Evolutionary conservation across 306 rosid genomes (phyloP), one percentile per base, ranked within the genome.

Genomic region (Castanopsis chinensis): DNA sequence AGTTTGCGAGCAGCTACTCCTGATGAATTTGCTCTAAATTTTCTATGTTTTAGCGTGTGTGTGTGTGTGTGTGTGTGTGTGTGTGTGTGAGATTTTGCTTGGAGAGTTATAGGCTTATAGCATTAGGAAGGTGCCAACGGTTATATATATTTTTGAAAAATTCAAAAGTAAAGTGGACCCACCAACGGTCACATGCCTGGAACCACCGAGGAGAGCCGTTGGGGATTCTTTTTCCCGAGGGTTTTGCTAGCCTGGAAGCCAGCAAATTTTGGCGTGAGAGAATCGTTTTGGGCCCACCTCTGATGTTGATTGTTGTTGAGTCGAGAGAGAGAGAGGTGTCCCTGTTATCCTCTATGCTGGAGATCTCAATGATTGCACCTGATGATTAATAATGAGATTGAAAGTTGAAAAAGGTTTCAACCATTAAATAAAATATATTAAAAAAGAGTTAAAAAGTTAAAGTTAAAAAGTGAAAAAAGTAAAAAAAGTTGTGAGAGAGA

Each of bases 191-290:
- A 82, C 76, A 18, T 84, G 73, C 69, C 84, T 84, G 88, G 30
- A 51, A 59, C 88, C 90, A 87, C 83, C 88, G 82, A 80, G 79
- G 32, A 69, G 68, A 83, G 90, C 86, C 84, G 90, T 86, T 86
- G 80, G 78, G 45, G 73, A 70, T 76, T 82, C 82, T 20, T 35
- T 33, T 25, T 21, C 68, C 79, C 70, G 5, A 59, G 81, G 69
- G 12, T 69, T 25, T 27, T 79, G 86, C 78, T 27, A 21, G 82
- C 74, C 89, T 85, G 89, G 83, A 82, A 12, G 84, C 73, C 89
- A 86, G 83, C 86, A 76, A 51, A 41, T 45, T 73, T 6, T n/a
- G 84, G 33, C 67, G 72, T 68, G 41, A 54, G 33, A 65, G 60
- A 69, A 41, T 63, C 63, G 25, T 3, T 53, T 69, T 35, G 83